These are phyloP conservation scores for Colletotrichum cordylinicola DNA, from an alignment of 2,329 filamentous ascomycete species.

Conservation along the genomic window DNA sequence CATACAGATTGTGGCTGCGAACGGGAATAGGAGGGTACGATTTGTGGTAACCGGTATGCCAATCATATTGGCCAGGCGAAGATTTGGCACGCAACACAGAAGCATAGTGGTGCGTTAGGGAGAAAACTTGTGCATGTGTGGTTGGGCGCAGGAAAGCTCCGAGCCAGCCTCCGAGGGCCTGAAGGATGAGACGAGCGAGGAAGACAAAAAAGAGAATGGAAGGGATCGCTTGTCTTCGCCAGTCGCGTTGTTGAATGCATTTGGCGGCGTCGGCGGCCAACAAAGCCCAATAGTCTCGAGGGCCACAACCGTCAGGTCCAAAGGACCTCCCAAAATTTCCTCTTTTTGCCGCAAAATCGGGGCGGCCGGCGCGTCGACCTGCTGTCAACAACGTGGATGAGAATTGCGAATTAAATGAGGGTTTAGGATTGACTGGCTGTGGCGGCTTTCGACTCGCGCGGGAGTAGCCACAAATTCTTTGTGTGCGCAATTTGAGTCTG, in stretches of 20 bases:
- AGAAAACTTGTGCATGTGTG: neutral
- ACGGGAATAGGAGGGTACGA: neutral
- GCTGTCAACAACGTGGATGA: slow-evolving; percentile 7
- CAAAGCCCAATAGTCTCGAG: neutral
- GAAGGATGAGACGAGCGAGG: neutral
- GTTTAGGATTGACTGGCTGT: slow-evolving; percentile 16
- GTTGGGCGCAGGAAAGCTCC: neutral
- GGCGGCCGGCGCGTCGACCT: neutral
- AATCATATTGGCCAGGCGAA: neutral
- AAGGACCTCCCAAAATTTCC: neutral
- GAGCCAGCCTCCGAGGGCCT: neutral
- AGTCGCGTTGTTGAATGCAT: neutral
- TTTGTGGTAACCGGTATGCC: neutral
- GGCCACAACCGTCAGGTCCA: neutral
- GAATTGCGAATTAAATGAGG: slow-evolving; percentile 17
- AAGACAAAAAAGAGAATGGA: neutral
- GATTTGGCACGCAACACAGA: neutral
- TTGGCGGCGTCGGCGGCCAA: neutral
- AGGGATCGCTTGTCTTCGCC: neutral
- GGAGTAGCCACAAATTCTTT: slow-evolving; percentile 18
- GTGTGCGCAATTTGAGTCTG: neutral
- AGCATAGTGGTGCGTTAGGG: neutral
- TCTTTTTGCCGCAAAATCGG: neutral
- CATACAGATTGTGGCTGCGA: neutral
- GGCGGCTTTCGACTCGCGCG: slow-evolving; percentile 16